These are phyloP conservation scores for Coffea eugenioides DNA, from an alignment of 257 asterid genomes.

Conservation along the genomic window DNA sequence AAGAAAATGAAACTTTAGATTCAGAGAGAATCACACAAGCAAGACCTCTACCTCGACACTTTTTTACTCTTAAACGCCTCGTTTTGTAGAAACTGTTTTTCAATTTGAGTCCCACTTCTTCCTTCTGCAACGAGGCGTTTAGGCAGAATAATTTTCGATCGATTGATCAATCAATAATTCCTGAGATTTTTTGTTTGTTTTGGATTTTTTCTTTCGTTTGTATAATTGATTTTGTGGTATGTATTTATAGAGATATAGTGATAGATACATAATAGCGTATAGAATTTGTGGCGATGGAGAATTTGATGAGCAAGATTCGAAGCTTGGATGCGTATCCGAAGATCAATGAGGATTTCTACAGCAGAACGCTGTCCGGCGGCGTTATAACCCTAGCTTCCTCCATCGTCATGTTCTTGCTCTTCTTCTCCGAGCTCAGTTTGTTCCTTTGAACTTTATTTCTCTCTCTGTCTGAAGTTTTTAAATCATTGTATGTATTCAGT, in stretches of 20 bases:
- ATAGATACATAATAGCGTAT: background rate
- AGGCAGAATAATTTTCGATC: background rate
- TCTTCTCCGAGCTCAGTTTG: slow-evolving; percentile 94
- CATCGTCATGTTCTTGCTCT: slow-evolving; percentile 79
- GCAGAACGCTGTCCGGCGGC: slow-evolving; percentile 95
- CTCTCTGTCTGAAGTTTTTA: background rate
- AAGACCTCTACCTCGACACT: background rate
- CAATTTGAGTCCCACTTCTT: background rate
- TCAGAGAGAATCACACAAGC: background rate
- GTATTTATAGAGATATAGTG: background rate
- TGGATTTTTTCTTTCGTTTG: background rate
- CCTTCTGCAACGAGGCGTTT: slow-evolving; percentile 31
- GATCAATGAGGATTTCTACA: slow-evolving; percentile 97
- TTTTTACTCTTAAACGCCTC: slow-evolving; percentile 1
- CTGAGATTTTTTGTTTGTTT: background rate
- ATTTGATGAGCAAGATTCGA: slow-evolving; percentile 62
- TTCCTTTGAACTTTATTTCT: slow-evolving; percentile 20
- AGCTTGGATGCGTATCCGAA: slow-evolving; percentile 88
- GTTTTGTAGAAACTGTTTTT: background rate
- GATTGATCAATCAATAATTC: background rate
- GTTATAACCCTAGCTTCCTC: slow-evolving; percentile 82
- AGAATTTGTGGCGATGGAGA: slow-evolving; percentile 44
- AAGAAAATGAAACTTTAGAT: slow-evolving; percentile 17
- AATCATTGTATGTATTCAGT: background rate
- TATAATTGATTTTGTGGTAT: background rate